These are phyloP conservation scores for Paraphaeosphaeria sporulosa DNA, from an alignment of 2,329 filamentous ascomycete species.

Conservation along the genomic window DNA sequence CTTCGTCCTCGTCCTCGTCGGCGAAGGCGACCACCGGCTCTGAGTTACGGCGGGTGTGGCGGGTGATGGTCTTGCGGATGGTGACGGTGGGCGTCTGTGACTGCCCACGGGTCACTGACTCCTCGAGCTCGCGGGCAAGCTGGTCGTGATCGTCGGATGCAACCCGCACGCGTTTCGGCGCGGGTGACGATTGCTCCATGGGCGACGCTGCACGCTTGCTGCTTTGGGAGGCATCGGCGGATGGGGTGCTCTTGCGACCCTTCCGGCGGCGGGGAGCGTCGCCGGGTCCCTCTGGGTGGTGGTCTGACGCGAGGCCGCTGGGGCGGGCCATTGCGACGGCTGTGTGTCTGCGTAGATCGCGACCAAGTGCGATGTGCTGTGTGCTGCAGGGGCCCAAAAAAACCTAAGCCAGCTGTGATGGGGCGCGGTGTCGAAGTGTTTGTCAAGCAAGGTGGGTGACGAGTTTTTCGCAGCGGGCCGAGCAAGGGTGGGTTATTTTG, in stretches of 20 bases:
- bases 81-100: constrained; percentile 21
- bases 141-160: constrained; percentile 41
- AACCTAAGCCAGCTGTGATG: not conserved
- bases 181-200: constrained; percentile 29
- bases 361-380: not conserved
- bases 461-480: not conserved
- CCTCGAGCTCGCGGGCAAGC: constrained; percentile 42
- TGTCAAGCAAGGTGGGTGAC: not conserved
- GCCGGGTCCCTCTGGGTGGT: constrained; percentile 45
- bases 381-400: not conserved
- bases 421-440: not conserved
- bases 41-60: constrained; percentile 42
- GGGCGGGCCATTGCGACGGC: constrained; percentile 41
- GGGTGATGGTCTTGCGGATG: constrained; percentile 23
- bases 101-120: constrained; percentile 38
- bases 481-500: not conserved
- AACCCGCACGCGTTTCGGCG: constrained; percentile 44
- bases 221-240: constrained; percentile 26
- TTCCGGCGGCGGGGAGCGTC: constrained; percentile 43
- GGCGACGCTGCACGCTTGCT: constrained; percentile 43
- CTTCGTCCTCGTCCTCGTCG: constrained; percentile 27
- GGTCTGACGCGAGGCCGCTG: constrained; percentile 44
- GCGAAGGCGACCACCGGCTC: constrained; percentile 37
- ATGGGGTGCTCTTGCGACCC: constrained; percentile 38
- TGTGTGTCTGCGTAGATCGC: not conserved